Conservation (phyloP, 2,329 filamentous ascomycete genomes). For the Verticillium isaacii region DNA sequence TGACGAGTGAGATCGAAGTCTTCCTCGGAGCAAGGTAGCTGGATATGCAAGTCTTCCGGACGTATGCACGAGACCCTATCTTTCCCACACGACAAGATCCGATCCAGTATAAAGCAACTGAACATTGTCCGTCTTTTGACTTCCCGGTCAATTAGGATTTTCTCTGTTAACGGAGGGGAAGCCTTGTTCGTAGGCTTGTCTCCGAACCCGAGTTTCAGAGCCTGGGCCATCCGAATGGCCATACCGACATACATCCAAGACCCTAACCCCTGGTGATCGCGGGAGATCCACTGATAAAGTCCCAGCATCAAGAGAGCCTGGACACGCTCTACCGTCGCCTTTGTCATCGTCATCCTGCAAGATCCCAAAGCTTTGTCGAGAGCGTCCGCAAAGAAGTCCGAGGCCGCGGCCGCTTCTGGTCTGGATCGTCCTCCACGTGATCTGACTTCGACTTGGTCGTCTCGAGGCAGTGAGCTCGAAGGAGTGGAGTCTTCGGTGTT, state of each 20-base stretch:
- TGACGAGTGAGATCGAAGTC: conserved; percentile 59
- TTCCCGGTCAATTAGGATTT: conserved; percentile 41
- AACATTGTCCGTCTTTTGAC: conserved; percentile 66
- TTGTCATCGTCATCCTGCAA: conserved; percentile 40
- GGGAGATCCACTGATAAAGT: conserved; percentile 67
- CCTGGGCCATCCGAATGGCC: conserved; percentile 60
- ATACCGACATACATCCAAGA: conserved; percentile 65
- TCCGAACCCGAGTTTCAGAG: conserved; percentile 55
- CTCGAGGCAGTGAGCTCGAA: conserved; percentile 19
- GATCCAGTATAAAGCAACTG: conserved; percentile 69
- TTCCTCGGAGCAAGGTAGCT: conserved; percentile 63
- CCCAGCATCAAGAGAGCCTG: conserved; percentile 68
- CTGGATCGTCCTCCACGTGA: conserved; percentile 25
- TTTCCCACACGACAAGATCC: conserved; percentile 61
- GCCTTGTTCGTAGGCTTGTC: conserved; percentile 22
- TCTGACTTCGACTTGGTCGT: background rate
- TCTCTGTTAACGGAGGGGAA: conserved; percentile 18
- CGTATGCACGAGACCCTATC: conserved; percentile 56
- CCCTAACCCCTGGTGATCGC: conserved; percentile 46
- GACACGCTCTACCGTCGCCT: conserved; percentile 56
- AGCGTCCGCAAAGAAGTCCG: conserved; percentile 60
- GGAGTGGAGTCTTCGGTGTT: conserved; percentile 11
- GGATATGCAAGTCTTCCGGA: conserved; percentile 55
- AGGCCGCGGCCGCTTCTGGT: conserved; percentile 49
- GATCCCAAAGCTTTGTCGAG: conserved; percentile 47